A percentile compares a stretch with the other conserved stretches of the same genome.
phyloP scores from a whole-genome alignment of 306 rosid species.

The Gastrolobium villosum region DNA sequence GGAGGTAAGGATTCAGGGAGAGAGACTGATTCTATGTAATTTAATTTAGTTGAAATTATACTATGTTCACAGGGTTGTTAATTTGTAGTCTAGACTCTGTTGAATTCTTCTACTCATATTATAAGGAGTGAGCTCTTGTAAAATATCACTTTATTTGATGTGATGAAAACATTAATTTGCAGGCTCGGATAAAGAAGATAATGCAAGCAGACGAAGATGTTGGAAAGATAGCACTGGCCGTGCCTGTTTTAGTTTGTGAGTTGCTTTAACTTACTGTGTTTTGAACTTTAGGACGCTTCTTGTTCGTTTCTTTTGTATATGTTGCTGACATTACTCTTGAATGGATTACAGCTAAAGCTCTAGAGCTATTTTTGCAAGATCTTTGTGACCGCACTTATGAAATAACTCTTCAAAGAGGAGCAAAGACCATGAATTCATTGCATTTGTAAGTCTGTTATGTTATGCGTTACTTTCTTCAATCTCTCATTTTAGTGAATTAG shows the following conservation, averaged over 20 bases:
- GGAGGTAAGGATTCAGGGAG: neutral
- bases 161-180: constrained; percentile 47
- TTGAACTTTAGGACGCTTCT: constrained; percentile 28
- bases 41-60: constrained; percentile 10
- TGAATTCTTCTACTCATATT: constrained; percentile 10
- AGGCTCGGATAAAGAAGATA: constrained; percentile 98
- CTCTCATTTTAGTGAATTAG: constrained; percentile 8
- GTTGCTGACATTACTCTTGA: constrained; percentile 45
- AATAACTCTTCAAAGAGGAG: constrained; percentile 97
- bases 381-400: constrained; percentile 98
- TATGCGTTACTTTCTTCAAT: constrained; percentile 8
- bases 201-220: constrained; percentile 99
- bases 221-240: constrained; percentile 96
- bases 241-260: constrained; percentile 99
- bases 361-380: constrained; percentile 97
- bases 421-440: constrained; percentile 95
- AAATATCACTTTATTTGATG: constrained; percentile 35
- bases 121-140: constrained; percentile 10
- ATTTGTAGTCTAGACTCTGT: constrained; percentile 5
- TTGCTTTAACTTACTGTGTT: constrained; percentile 40
- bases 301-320: constrained; percentile 22
- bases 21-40: neutral
- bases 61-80: neutral
- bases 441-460: constrained; percentile 80
- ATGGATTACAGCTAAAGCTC: constrained; percentile 85